Evolutionary conservation across 2,329 filamentous ascomycete genomes (phyloP), one percentile per base, ranked within the genome.

Genomic region (Botrytis fragariae): DNA sequence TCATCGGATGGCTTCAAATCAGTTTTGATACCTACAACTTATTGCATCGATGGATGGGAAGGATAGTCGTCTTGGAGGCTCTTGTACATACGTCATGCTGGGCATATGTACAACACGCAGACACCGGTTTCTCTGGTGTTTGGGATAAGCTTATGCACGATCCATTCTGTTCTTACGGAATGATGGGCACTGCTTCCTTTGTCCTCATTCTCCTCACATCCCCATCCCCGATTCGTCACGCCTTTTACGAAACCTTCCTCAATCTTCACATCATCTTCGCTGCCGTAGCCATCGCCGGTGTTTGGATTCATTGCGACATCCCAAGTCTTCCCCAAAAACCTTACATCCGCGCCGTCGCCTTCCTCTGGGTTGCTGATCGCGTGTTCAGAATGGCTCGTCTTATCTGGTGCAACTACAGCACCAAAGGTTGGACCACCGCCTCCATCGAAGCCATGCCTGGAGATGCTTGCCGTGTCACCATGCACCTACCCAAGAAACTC

Each of bases 21-120:
- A 95, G 93, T 82, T 99, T 98, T 84, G 96, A 98, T 82, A 97
- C 95, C 0, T 98, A 97, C 87, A 98, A 98, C 81, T 90, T 96
- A 14, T 85, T 96, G 69, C 93, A 97, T 82, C 89, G 93, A 76
- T 97, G 93, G 93, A 88, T 93, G 75, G 93, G 93, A 42, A 88
- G 93, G 39, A 89, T 95, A 61, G 88, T 92, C 59, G 88, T 93
- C 37, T 73, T 91, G 2, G 90, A 95, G 81, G 84, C 87, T n/a
- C 78, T 94, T 65, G 85, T 91, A 22, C 93, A 97, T 82, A 91
- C 90, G 3, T 78, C 89, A 54, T 88, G 89, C 61, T 98, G 94
- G 93, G 84, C 89, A 35, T 87, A 93, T 77, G 93, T 94, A 73
- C 91, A 90, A 76, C 85, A 90, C 25, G 86, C 88, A 16, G 90